Conservation (phyloP, 495 filamentous ascomycete species). For the Penicillium canariense region DNA sequence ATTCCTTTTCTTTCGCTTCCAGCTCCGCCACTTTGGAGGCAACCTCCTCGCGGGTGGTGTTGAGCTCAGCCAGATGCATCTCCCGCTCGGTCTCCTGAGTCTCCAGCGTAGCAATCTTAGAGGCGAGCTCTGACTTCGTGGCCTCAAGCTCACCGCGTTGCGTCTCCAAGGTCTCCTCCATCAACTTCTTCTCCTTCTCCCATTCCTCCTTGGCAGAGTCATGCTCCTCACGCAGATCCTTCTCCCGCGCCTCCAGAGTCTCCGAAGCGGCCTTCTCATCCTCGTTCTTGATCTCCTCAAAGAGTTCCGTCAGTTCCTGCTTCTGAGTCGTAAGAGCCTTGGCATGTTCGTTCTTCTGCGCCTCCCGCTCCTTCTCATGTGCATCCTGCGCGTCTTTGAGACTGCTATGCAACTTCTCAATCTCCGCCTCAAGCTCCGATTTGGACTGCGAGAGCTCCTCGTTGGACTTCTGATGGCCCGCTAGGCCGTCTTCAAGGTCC, state of each 20-base stretch:
- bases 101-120: conserved; percentile 29
- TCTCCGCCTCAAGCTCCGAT: conserved; percentile 47
- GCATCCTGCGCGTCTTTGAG: conserved; percentile 41
- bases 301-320: conserved; percentile 44
- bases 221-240: conserved; percentile 36
- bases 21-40: conserved; percentile 17
- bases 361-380: conserved; percentile 37
- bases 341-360: conserved; percentile 41
- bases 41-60: conserved; percentile 29
- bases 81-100: conserved; percentile 27
- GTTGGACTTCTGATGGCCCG: conserved; percentile 39
- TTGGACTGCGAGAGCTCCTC: conserved; percentile 40
- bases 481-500: conserved; percentile 46
- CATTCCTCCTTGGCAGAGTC: conserved; percentile 41
- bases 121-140: conserved; percentile 33
- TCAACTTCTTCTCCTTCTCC: conserved; percentile 42
- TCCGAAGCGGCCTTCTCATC: conserved; percentile 44
- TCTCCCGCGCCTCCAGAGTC: conserved; percentile 39
- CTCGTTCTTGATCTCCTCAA: conserved; percentile 50
- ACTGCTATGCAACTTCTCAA: conserved; percentile 49
- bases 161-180: conserved; percentile 41
- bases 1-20: conserved; percentile 26
- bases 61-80: conserved; percentile 30
- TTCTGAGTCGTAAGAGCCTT: conserved; percentile 40
- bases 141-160: conserved; percentile 38